Evolutionary conservation across 2,329 filamentous ascomycete species (phyloP).

Genomic region (Myrmaecium sp.): DNA sequence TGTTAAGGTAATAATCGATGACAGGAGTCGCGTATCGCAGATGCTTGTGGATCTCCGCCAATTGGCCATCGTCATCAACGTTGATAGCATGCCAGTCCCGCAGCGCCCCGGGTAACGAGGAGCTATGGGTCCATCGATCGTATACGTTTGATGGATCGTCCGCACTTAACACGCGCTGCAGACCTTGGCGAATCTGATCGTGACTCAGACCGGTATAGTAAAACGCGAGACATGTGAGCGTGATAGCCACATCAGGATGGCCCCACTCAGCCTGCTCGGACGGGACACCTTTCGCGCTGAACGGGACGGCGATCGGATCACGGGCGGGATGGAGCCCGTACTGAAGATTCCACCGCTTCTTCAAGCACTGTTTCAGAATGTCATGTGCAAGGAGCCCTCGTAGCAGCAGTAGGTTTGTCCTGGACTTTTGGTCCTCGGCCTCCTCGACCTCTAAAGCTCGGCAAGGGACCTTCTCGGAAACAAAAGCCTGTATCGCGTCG

Average conservation of each 20-base stretch:
- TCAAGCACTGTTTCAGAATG: constrained; percentile 33
- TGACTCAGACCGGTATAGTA: constrained; percentile 45
- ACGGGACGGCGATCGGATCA: constrained; percentile 37
- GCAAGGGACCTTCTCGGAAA: constrained; percentile 30
- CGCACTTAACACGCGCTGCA: constrained; percentile 31
- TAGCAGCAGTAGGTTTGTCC: constrained; percentile 27
- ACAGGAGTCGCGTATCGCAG: constrained; percentile 35
- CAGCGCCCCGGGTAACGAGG: constrained; percentile 20
- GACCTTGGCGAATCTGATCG: constrained; percentile 29
- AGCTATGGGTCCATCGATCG: constrained; percentile 25
- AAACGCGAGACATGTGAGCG: constrained; percentile 48
- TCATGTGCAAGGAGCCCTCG: constrained; percentile 40
- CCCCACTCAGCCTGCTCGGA: constrained; percentile 47
- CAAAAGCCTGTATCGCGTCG: constrained; percentile 13
- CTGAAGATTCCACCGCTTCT: constrained; percentile 51
- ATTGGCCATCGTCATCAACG: constrained; percentile 33
- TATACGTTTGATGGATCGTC: constrained; percentile 39
- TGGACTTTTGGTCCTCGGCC: constrained; percentile 7
- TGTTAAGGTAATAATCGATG: constrained; percentile 46
- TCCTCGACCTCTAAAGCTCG: constrained; percentile 12
- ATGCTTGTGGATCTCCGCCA: constrained; percentile 33
- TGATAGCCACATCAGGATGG: constrained; percentile 49
- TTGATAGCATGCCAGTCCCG: constrained; percentile 11
- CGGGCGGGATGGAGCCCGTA: constrained; percentile 36
- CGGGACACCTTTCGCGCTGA: constrained; percentile 46